phyloP scores from a whole-genome alignment of 495 filamentous ascomycete species.

The Baudoinia panamericana region DNA sequence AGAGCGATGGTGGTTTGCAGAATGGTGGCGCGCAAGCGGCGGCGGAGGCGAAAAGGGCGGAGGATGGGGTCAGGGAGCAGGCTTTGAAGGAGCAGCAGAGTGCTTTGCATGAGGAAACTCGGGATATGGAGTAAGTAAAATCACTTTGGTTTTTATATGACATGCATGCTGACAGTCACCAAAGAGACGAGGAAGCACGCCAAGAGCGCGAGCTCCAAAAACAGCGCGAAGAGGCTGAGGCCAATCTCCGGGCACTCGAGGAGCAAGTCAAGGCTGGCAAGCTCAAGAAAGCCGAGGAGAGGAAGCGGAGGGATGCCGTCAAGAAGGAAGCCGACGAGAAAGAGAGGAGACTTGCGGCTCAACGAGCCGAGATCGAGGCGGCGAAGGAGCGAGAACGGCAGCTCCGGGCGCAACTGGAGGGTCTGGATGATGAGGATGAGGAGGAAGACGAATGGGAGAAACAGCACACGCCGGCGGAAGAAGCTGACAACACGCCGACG shows the following conservation, averaged over 20 bases:
- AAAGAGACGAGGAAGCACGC: constrained; percentile 58
- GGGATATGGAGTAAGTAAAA: constrained; percentile 67
- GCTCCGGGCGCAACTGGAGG: constrained; percentile 73
- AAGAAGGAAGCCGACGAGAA: constrained; percentile 77
- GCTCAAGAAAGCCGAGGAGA: constrained; percentile 94
- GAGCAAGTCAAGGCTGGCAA: constrained; percentile 90
- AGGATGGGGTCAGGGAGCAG: constrained; percentile 33
- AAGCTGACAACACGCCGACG: constrained; percentile 70
- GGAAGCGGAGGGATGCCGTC: constrained; percentile 76
- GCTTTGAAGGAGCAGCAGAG: constrained; percentile 60
- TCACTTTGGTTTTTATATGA: neutral
- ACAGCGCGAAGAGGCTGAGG: constrained; percentile 70
- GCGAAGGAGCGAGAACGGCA: constrained; percentile 79
- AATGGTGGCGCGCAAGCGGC: constrained; percentile 30
- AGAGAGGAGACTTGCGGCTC: constrained; percentile 68
- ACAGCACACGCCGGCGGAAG: constrained; percentile 56
- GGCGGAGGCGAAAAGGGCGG: constrained; percentile 33
- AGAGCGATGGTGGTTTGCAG: constrained; percentile 36
- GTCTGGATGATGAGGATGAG: constrained; percentile 66
- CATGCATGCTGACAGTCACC: constrained; percentile 17
- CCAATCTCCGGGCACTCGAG: constrained; percentile 74
- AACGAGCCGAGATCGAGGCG: constrained; percentile 83
- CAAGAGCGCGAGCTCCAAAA: constrained; percentile 67
- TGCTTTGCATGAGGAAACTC: constrained; percentile 59
- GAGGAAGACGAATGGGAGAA: constrained; percentile 40